These are phyloP conservation scores for Crucibulum cyathiforme DNA, from an alignment of 1,284 basidiomycete genomes.

Conservation along the genomic window DNA sequence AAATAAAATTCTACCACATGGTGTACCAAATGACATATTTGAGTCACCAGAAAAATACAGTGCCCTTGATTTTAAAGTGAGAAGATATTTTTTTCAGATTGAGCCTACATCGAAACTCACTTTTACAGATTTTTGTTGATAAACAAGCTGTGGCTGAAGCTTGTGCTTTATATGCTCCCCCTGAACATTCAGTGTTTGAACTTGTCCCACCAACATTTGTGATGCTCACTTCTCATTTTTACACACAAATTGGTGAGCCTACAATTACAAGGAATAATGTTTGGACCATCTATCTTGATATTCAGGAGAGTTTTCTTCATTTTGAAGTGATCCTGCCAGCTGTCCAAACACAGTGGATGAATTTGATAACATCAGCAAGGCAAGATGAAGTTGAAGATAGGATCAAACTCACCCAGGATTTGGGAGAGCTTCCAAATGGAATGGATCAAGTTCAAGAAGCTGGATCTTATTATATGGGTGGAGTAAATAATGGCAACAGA, in stretches of 20 bases:
- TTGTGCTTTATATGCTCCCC: constrained; percentile 23
- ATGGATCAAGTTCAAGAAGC: constrained; percentile 2
- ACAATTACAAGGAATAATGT: constrained; percentile 14
- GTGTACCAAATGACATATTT: constrained; percentile 35
- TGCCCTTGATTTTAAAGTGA: constrained; percentile 34
- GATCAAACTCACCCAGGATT: background rate
- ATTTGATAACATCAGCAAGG: background rate
- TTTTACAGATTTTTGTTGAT: constrained; percentile 18
- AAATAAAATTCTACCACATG: constrained; percentile 40
- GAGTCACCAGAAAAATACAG: constrained; percentile 13
- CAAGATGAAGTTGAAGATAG: background rate
- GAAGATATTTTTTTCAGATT: background rate
- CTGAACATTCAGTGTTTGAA: constrained; percentile 31
- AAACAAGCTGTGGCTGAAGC: constrained; percentile 23
- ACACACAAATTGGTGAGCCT: constrained; percentile 19
- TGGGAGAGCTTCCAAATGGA: constrained; percentile 1
- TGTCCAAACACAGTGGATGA: background rate
- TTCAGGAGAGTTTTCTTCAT: background rate
- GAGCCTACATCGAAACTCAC: background rate
- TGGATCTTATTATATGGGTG: constrained; percentile 16
- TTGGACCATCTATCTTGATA: constrained; percentile 24
- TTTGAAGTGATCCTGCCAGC: background rate
- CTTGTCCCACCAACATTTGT: constrained; percentile 28
- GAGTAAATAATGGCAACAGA: constrained; percentile 15
- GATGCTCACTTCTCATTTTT: constrained; percentile 12